phyloP scores from a whole-genome alignment of 1,284 basidiomycete genomes.

The Leccinum subspadiceum region DNA sequence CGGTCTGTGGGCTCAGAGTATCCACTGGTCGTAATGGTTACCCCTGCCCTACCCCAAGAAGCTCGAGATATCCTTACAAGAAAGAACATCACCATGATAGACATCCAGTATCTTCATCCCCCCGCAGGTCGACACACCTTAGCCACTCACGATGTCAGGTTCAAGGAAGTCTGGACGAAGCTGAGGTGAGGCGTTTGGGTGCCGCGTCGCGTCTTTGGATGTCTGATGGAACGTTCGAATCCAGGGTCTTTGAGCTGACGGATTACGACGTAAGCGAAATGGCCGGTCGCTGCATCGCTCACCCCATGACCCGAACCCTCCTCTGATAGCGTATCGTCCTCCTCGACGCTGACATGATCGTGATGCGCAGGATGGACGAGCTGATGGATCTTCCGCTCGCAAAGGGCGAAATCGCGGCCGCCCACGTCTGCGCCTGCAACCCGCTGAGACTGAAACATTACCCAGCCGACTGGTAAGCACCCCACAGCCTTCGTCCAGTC shows the following conservation, averaged over 20 bases:
- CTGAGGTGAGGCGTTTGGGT: constrained; percentile 53
- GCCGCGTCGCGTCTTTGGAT: neutral
- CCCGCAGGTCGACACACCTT: constrained; percentile 48
- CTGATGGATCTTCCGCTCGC: constrained; percentile 73
- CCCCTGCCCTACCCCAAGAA: constrained; percentile 56
- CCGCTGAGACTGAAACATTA: constrained; percentile 83
- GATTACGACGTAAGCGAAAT: constrained; percentile 66
- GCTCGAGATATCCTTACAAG: constrained; percentile 54
- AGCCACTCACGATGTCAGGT: constrained; percentile 57
- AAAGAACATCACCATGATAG: constrained; percentile 53
- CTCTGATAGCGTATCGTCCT: constrained; percentile 69
- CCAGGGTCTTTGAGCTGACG: constrained; percentile 71
- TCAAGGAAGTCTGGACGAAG: constrained; percentile 90
- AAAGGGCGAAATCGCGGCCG: constrained; percentile 76
- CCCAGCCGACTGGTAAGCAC: constrained; percentile 80
- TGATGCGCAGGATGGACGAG: constrained; percentile 89
- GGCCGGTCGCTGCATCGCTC: neutral
- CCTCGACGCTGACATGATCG: constrained; percentile 91
- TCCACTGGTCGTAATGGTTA: constrained; percentile 82
- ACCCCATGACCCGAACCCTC: constrained; percentile 1
- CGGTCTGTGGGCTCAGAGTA: constrained; percentile 64
- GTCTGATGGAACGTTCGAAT: constrained; percentile 2
- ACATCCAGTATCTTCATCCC: constrained; percentile 65
- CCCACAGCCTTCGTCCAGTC: neutral
- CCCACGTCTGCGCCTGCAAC: constrained; percentile 92